Conservation (phyloP, 306 rosid genomes). For the Gynostemma pentaphyllum region DNA sequence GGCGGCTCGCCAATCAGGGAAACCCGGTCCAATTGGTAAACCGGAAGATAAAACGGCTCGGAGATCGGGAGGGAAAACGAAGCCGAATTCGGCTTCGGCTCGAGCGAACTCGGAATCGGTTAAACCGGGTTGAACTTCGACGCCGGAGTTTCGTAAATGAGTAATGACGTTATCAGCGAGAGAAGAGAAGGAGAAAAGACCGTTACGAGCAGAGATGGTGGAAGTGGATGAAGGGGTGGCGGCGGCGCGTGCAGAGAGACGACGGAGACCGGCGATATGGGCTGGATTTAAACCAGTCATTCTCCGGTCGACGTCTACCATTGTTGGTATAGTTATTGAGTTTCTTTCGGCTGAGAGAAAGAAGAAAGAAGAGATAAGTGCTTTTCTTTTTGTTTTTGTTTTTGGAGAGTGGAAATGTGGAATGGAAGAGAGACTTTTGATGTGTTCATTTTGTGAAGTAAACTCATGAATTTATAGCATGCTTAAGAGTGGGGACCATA, state of each 20-base stretch:
- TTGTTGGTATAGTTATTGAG: conserved; percentile 8
- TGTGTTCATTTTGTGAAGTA: background rate
- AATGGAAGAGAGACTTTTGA: background rate
- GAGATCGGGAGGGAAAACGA: conserved; percentile 87
- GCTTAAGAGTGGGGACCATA: conserved; percentile 22
- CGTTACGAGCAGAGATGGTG: conserved; percentile 39
- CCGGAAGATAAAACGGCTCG: conserved; percentile 83
- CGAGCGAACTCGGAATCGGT: conserved; percentile 82
- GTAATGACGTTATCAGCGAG: conserved; percentile 50
- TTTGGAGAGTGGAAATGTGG: background rate
- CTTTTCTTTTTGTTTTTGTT: no score
- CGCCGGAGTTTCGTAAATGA: conserved; percentile 70
- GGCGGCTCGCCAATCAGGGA: conserved; percentile 81
- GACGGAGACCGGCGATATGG: conserved; percentile 83
- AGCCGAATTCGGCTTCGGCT: conserved; percentile 85
- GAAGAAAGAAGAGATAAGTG: background rate
- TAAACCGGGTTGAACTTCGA: conserved; percentile 59
- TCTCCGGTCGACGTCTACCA: conserved; percentile 97
- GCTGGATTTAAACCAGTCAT: conserved; percentile 94
- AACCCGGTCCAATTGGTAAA: conserved; percentile 75
- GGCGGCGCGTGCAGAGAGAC: conserved; percentile 88
- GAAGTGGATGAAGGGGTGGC: conserved; percentile 21
- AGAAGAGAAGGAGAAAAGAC: conserved; percentile 66
- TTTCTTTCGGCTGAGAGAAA: background rate
- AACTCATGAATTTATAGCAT: conserved; percentile 31